Conservation (phyloP, 768 basidiomycete genomes). For the Boletus barrowsii region DNA sequence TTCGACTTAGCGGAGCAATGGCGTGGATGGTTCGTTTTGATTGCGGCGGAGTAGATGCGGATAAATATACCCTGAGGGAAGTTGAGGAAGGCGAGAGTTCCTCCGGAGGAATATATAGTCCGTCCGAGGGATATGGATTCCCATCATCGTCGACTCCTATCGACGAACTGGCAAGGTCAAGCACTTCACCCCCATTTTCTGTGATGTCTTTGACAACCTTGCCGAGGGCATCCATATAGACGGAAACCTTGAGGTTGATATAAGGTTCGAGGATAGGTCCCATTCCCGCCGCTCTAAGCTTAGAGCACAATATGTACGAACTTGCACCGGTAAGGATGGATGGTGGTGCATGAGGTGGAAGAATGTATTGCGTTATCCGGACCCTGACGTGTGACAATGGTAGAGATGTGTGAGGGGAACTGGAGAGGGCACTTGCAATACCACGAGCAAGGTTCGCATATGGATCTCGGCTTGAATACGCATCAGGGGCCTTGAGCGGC, state of each 20-base stretch:
- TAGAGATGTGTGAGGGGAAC: conserved; percentile 74
- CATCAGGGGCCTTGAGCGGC: conserved; percentile 51
- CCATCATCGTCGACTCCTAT: conserved; percentile 38
- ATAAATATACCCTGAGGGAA: conserved; percentile 28
- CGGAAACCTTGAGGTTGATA: conserved; percentile 62
- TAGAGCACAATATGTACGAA: conserved; percentile 59
- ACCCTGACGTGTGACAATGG: conserved; percentile 65
- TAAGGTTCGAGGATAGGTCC: conserved; percentile 82
- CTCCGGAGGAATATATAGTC: conserved; percentile 71
- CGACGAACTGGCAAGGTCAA: conserved; percentile 50
- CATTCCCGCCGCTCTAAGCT: conserved; percentile 57
- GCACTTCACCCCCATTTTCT: conserved; percentile 76
- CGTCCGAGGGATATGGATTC: conserved; percentile 52
- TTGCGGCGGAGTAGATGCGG: conserved; percentile 33
- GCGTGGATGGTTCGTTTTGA: conserved; percentile 68
- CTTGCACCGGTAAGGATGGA: conserved; percentile 64
- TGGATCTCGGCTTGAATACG: conserved; percentile 43
- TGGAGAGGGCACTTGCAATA: conserved; percentile 66
- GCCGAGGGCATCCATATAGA: conserved; percentile 65
- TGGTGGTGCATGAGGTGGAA: conserved; percentile 42
- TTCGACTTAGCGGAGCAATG: conserved; percentile 72
- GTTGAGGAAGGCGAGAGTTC: conserved; percentile 71
- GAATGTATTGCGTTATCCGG: conserved; percentile 43
- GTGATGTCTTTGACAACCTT: conserved; percentile 83
- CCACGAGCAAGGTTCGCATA: conserved; percentile 62